Percentiles rank a stretch among this genome's conserved stretches.
Conservation (phyloP, 768 basidiomycete genomes). For the Podaxis sp. region DNA sequence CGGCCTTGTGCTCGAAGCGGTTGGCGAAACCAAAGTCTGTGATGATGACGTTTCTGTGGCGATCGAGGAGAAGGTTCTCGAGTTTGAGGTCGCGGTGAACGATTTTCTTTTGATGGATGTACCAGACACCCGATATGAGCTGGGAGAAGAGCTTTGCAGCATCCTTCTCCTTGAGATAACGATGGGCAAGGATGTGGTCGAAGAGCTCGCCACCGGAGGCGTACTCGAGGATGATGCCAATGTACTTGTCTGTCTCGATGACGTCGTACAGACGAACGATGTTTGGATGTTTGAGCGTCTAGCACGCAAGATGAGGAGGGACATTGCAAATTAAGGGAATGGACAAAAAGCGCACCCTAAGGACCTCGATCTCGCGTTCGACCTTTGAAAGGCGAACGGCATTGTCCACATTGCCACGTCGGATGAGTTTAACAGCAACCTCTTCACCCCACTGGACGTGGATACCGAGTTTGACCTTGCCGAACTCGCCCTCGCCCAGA, state of each 20-base stretch:
- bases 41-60: conserved; percentile 97
- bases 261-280: conserved; percentile 98
- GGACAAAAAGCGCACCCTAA: conserved; percentile 63
- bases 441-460: conserved; percentile 94
- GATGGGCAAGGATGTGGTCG: conserved; percentile 97
- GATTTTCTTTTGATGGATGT: conserved; percentile 98
- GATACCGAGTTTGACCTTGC: conserved; percentile 97
- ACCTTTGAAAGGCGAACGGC: conserved; percentile 90
- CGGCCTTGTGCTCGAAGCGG: conserved; percentile 87
- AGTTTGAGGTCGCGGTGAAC: conserved; percentile 99
- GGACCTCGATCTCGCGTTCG: conserved; percentile 95
- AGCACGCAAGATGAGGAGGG: conserved; percentile 21
- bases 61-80: conserved; percentile 95
- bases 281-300: conserved; percentile 96
- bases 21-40: conserved; percentile 99
- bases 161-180: conserved; percentile 92
- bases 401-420: conserved; percentile 88
- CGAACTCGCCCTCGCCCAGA: conserved; percentile 97
- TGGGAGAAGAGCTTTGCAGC: conserved; percentile 96
- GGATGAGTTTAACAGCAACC: conserved; percentile 97
- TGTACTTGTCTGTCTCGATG: conserved; percentile 99
- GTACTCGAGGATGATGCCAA: conserved; percentile 98
- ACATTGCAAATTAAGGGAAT: conserved; percentile 5
- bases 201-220: conserved; percentile 98
- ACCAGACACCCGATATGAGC: conserved; percentile 97